A percentile compares a stretch with the other conserved stretches of the same genome.
phyloP scores from a whole-genome alignment of 768 basidiomycete genomes.

The Rhizopogon vulgaris region DNA sequence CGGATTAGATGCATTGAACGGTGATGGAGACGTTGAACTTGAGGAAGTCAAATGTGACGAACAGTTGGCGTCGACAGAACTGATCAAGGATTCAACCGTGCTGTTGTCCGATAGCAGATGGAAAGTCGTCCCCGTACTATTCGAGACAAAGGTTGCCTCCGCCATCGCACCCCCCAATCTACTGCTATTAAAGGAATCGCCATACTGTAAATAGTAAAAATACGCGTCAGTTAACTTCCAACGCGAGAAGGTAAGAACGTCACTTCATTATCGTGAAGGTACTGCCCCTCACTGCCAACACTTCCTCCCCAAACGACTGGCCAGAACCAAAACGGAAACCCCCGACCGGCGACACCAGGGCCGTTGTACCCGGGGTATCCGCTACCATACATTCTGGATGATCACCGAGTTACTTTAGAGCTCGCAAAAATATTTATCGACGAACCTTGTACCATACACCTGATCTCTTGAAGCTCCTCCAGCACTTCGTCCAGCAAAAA shows the following conservation, averaged over 20 bases:
- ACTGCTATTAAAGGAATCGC: slow-evolving; percentile 34
- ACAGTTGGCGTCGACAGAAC: slow-evolving; percentile 38
- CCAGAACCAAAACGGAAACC: slow-evolving; percentile 66
- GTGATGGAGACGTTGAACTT: slow-evolving; percentile 23
- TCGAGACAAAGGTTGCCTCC: slow-evolving; percentile 35
- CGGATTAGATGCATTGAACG: slow-evolving; percentile 25
- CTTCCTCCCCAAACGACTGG: slow-evolving; percentile 46
- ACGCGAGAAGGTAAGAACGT: not conserved
- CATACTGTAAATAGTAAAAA: slow-evolving; percentile 35
- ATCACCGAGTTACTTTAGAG: not conserved
- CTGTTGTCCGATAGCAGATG: slow-evolving; percentile 43
- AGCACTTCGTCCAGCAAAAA: slow-evolving; percentile 39
- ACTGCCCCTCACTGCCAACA: slow-evolving; percentile 21
- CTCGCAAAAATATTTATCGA: slow-evolving; percentile 1
- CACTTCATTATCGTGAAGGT: slow-evolving; percentile 39
- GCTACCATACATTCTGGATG: slow-evolving; percentile 48
- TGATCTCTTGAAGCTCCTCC: slow-evolving; percentile 49
- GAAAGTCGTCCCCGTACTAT: slow-evolving; percentile 33
- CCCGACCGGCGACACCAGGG: slow-evolving; percentile 40
- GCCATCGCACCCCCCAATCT: slow-evolving; percentile 44
- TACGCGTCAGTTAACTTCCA: slow-evolving; percentile 9
- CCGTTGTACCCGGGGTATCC: slow-evolving; percentile 50
- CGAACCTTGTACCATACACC: slow-evolving; percentile 40
- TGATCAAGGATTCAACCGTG: slow-evolving; percentile 38
- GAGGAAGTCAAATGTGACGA: slow-evolving; percentile 30